These are phyloP conservation scores for Cyberlindnera japonica DNA, from an alignment of 805 yeast genomes.

Conservation along the genomic window DNA sequence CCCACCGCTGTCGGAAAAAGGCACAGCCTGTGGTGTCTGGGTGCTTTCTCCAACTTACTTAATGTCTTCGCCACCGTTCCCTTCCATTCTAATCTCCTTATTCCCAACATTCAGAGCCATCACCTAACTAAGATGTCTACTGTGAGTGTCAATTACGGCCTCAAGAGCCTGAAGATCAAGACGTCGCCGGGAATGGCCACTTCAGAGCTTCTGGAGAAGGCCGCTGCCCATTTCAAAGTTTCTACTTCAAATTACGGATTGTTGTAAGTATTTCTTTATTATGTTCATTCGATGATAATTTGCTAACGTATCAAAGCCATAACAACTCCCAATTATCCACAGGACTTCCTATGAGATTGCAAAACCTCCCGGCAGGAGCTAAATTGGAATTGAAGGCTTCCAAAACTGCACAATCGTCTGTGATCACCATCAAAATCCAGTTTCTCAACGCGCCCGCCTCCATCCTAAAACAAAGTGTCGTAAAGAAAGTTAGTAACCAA, in stretches of 20 bases:
- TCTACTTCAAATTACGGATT: slow-evolving; percentile 24
- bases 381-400: slow-evolving; percentile 32
- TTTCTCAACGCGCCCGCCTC: slow-evolving; percentile 23
- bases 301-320: slow-evolving; percentile 22
- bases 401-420: not conserved
- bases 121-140: slow-evolving; percentile 35
- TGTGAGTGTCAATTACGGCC: slow-evolving; percentile 34
- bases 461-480: slow-evolving; percentile 23
- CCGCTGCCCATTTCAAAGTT: slow-evolving; percentile 37
- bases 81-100: no score
- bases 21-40: slow-evolving; percentile 3
- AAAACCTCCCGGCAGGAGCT: slow-evolving; percentile 43
- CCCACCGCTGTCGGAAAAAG: no score
- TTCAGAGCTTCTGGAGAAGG: slow-evolving; percentile 33
- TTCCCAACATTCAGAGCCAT: no score
- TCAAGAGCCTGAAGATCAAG: slow-evolving; percentile 32
- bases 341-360: slow-evolving; percentile 40
- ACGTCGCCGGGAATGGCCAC: slow-evolving; percentile 35
- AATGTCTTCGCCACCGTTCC: not conserved
- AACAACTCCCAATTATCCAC: slow-evolving; percentile 33
- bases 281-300: not conserved
- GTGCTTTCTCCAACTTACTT: not conserved
- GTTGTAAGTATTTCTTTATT: slow-evolving; percentile 15
- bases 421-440: slow-evolving; percentile 32
- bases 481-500: slow-evolving; percentile 23